Conservation (phyloP, 1,284 basidiomycete genomes). For the Porodaedalea pini region DNA sequence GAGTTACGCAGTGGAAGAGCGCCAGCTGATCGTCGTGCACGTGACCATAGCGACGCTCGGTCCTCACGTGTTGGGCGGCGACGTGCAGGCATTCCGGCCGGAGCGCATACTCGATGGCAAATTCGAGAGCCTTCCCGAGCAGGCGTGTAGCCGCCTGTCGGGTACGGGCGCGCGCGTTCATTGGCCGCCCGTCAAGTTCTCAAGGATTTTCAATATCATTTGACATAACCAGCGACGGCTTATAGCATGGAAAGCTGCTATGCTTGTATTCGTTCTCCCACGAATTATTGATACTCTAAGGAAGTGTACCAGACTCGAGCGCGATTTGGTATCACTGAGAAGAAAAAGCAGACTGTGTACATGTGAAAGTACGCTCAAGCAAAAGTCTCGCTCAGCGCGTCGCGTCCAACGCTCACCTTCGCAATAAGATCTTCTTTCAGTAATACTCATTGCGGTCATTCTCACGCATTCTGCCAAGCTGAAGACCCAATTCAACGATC, state of each 20-base stretch:
- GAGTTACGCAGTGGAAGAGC: slow-evolving; percentile 40
- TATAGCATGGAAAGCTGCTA: slow-evolving; percentile 48
- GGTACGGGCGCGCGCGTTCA: slow-evolving; percentile 42
- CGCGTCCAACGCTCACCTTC: slow-evolving; percentile 36
- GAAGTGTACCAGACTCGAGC: too few species aligned
- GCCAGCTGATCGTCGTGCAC: slow-evolving; percentile 32
- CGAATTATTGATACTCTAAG: too few species aligned
- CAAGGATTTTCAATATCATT: too few species aligned
- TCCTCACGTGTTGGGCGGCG: slow-evolving; percentile 46
- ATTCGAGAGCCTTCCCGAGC: slow-evolving; percentile 42
- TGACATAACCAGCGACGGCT: too few species aligned
- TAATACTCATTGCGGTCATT: too few species aligned
- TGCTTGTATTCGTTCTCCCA: slow-evolving; percentile 40
- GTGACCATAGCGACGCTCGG: slow-evolving; percentile 39
- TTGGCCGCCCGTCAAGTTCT: slow-evolving; percentile 42
- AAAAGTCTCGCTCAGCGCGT: slow-evolving; percentile 49
- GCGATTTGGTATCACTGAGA: slow-evolving; percentile 48
- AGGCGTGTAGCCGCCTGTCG: slow-evolving; percentile 47
- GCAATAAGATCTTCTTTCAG: slow-evolving; percentile 31
- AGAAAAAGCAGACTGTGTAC: too few species aligned
- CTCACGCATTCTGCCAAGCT: slow-evolving; percentile 34
- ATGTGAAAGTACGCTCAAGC: too few species aligned
- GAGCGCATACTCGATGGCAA: too few species aligned
- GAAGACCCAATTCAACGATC: slow-evolving; percentile 37
- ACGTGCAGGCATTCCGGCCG: slow-evolving; percentile 41